phyloP scores from a whole-genome alignment of 768 basidiomycete genomes.

The Rhizopogon salebrosus region DNA sequence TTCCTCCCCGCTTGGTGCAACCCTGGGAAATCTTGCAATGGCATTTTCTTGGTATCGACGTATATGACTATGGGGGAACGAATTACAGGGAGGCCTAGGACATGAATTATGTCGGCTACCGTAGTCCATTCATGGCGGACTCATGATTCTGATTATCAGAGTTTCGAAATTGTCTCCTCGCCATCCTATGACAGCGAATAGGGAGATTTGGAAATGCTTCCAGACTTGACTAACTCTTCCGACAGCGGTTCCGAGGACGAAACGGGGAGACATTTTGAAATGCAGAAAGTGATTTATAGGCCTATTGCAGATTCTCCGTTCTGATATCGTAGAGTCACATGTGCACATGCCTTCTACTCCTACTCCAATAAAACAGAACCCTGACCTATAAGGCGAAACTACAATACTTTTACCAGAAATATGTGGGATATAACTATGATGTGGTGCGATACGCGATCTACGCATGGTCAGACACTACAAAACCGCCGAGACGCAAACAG shows the following conservation, averaged over 20 bases:
- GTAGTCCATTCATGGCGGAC: no score
- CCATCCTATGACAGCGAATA: constrained; percentile 4
- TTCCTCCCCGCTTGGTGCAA: background rate
- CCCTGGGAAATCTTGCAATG: background rate
- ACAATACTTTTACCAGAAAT: constrained; percentile 25
- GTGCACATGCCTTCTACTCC: background rate
- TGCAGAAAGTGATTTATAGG: background rate
- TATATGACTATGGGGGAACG: background rate
- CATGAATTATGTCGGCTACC: constrained; percentile 4
- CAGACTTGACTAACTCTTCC: background rate
- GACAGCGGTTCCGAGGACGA: background rate
- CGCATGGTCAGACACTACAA: constrained; percentile 41
- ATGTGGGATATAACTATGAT: background rate
- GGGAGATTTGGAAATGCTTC: background rate
- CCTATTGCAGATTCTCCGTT: background rate
- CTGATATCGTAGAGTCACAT: background rate
- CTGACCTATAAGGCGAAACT: constrained; percentile 6
- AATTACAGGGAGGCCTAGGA: constrained; percentile 3
- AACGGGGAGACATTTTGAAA: background rate
- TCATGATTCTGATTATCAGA: background rate
- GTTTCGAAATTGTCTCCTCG: background rate
- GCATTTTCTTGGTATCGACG: constrained; percentile 1
- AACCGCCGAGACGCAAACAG: constrained; percentile 21
- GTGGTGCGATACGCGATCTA: constrained; percentile 3
- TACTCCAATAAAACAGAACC: background rate